These are phyloP conservation scores for Phytophthora cryptogea DNA, from an alignment of 352 stramenopile species.

Conservation along the genomic window DNA sequence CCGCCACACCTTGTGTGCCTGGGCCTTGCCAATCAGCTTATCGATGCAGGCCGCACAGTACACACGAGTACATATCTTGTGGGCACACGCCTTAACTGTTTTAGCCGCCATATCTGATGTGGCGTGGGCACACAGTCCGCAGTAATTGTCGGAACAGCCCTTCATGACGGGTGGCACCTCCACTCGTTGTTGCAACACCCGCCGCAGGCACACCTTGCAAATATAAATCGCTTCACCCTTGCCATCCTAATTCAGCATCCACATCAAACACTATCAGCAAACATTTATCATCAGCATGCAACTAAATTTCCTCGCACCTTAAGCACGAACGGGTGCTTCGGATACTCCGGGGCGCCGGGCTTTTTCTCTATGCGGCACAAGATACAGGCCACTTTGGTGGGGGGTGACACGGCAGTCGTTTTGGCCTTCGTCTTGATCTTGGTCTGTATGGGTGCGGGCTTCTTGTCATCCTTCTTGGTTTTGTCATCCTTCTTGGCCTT, in stretches of 20 bases:
- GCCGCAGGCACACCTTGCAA: conserved; percentile 73
- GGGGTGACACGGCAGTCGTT: conserved; percentile 7
- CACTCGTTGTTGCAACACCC: conserved; percentile 47
- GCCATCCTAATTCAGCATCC: conserved; percentile 41
- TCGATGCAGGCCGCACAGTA: conserved; percentile 66
- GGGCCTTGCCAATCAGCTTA: conserved; percentile 64
- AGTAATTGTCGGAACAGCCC: conserved; percentile 36
- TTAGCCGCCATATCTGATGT: conserved; percentile 33
- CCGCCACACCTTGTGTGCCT: conserved; percentile 57
- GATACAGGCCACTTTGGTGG: conserved; percentile 44
- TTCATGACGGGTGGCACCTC: conserved; percentile 7
- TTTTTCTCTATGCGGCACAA: conserved; percentile 48
- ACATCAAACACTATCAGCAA: not conserved
- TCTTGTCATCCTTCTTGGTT: conserved; percentile 10
- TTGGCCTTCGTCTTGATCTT: conserved; percentile 17
- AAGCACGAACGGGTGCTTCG: conserved; percentile 76
- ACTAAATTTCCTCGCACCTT: conserved; percentile 41
- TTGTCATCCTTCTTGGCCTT: conserved; percentile 6
- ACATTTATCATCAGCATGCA: not conserved
- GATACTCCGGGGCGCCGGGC: conserved; percentile 31
- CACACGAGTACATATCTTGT: conserved; percentile 49
- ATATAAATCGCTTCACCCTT: conserved; percentile 51
- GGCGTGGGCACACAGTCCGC: conserved; percentile 50
- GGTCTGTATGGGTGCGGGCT: not conserved
- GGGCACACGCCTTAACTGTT: conserved; percentile 44